These are phyloP conservation scores for Epichloe glyceriae DNA, from an alignment of 2,329 filamentous ascomycete species.

Conservation along the genomic window DNA sequence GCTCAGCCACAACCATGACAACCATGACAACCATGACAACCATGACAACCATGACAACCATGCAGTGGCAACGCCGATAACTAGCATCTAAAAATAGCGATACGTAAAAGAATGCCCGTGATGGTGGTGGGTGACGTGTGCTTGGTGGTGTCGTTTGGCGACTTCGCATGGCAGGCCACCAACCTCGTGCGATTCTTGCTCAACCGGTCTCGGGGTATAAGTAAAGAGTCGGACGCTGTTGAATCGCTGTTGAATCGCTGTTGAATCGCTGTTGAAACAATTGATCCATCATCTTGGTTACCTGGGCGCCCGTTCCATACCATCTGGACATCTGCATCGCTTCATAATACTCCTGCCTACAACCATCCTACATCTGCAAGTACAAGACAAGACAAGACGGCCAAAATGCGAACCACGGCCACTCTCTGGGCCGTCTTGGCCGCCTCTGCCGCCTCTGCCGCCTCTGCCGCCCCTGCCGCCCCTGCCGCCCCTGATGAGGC, in stretches of 20 bases:
- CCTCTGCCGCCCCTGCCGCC: neutral
- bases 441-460: neutral
- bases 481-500: neutral
- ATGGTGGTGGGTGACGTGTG: constrained; percentile 2
- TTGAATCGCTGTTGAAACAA: too few species aligned
- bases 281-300: neutral
- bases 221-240: neutral
- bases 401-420: constrained; percentile 11
- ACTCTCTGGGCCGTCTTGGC: constrained; percentile 6
- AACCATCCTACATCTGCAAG: neutral
- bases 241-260: neutral
- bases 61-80: neutral
- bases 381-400: neutral
- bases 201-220: constrained; percentile 1
- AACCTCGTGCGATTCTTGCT: neutral
- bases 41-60: neutral
- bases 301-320: neutral
- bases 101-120: neutral
- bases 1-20: too few species aligned
- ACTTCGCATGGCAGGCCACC: neutral
- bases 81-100: constrained; percentile 5
- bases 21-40: neutral
- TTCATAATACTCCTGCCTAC: neutral
- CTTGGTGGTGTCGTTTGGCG: neutral
- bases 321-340: neutral